Percentiles rank a stretch among this genome's conserved stretches.
phyloP scores from a whole-genome alignment of 2,329 filamentous ascomycete genomes.

The Waltergamsia citrina region DNA sequence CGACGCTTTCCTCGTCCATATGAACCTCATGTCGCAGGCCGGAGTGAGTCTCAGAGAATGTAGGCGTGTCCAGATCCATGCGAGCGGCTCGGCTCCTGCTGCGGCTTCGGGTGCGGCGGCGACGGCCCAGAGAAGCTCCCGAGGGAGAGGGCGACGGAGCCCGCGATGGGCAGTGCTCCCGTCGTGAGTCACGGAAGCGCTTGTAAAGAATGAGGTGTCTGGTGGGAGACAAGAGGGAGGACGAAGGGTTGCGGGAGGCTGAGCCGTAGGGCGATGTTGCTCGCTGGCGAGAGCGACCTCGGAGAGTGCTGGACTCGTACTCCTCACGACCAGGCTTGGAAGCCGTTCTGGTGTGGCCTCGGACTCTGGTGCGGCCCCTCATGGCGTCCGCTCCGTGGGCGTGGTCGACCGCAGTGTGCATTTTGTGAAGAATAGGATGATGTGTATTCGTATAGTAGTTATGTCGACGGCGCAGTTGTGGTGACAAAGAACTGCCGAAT shows the following conservation, averaged over 20 bases:
- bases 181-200: constrained; percentile 25
- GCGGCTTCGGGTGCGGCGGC: constrained; percentile 27
- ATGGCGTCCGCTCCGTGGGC: too few species aligned
- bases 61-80: constrained; percentile 13
- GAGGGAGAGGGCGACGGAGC: constrained; percentile 23
- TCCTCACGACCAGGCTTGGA: not conserved
- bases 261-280: constrained; percentile 24
- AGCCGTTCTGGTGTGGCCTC: constrained; percentile 21
- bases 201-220: constrained; percentile 30
- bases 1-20: constrained; percentile 5
- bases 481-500: too few species aligned
- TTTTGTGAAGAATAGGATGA: not conserved
- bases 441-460: too few species aligned
- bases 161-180: constrained; percentile 33
- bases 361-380: constrained; percentile 29
- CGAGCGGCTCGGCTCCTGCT: constrained; percentile 24
- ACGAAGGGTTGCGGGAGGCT: constrained; percentile 20
- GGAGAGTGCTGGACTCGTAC: constrained; percentile 26
- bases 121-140: constrained; percentile 18
- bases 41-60: constrained; percentile 18
- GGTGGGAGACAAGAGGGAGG: constrained; percentile 26
- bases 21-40: constrained; percentile 24
- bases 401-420: constrained; percentile 12
- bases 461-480: too few species aligned
- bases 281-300: constrained; percentile 28